A percentile compares a stretch with the other conserved stretches of the same genome.
Conservation (phyloP, 2,329 filamentous ascomycete species). For the Fusarium sp. region DNA sequence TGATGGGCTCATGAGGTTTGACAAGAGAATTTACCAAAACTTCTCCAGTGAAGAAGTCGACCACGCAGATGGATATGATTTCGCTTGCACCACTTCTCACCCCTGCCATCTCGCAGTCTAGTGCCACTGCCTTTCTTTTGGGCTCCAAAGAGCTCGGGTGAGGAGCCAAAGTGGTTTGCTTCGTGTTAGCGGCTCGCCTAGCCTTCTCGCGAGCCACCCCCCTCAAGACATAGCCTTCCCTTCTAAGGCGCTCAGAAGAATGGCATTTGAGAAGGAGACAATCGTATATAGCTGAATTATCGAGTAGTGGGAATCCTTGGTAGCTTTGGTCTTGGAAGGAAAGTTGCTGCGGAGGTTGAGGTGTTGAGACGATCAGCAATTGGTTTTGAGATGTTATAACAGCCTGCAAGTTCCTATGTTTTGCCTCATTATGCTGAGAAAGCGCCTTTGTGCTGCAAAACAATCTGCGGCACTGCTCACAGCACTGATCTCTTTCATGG, state of each 20-base stretch:
- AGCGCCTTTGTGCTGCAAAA: background rate
- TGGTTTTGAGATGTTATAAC: background rate
- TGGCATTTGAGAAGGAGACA: background rate
- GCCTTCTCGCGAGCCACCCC: too few relatives aligned
- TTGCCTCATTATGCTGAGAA: background rate
- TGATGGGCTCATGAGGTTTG: background rate
- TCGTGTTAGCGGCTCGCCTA: background rate
- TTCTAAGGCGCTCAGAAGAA: background rate
- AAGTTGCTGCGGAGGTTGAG: background rate
- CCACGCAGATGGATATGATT: constrained; percentile 5
- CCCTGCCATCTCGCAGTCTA: constrained; percentile 19
- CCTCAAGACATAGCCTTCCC: background rate
- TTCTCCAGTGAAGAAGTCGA: constrained; percentile 21
- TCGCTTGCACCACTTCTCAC: background rate
- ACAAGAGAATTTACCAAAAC: constrained; percentile 5
- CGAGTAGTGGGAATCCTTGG: background rate
- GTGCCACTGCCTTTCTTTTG: constrained; percentile 14
- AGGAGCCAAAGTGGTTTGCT: background rate
- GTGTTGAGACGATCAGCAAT: fast-evolving
- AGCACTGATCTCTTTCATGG: background rate
- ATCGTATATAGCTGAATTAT: background rate
- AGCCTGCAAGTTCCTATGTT: background rate
- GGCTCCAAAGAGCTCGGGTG: background rate
- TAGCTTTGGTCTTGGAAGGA: background rate
- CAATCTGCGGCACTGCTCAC: background rate